Evolutionary conservation across 441 rosid species (phyloP).

Genomic region (Daphne laureola): DNA sequence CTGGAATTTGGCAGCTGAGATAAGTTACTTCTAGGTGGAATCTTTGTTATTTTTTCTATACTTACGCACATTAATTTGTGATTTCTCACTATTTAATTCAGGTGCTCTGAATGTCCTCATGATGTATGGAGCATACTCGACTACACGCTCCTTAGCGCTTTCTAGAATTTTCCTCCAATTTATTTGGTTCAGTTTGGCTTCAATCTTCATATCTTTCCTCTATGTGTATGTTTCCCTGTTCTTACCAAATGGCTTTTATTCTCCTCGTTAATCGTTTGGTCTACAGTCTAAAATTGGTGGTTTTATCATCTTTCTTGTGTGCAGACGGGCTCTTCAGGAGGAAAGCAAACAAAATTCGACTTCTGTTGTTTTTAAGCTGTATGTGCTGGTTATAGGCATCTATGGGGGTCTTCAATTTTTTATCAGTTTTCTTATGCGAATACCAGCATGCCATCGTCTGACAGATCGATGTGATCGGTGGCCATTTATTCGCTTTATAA

Average conservation of each 20-base stretch:
- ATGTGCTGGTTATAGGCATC: slow-evolving; percentile 70
- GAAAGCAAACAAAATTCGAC: slow-evolving; percentile 36
- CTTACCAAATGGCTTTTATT: too few relatives aligned
- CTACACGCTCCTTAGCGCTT: slow-evolving; percentile 69
- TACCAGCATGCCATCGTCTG: slow-evolving; percentile 80
- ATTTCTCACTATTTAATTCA: slow-evolving; percentile 24
- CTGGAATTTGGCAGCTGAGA: neutral
- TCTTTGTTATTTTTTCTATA: slow-evolving; percentile 12
- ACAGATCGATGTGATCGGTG: slow-evolving; percentile 81
- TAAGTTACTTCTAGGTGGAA: slow-evolving; percentile 1
- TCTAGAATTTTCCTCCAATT: slow-evolving; percentile 87
- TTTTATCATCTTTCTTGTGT: slow-evolving; percentile 12
- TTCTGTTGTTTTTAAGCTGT: slow-evolving; percentile 52
- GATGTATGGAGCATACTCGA: slow-evolving; percentile 99
- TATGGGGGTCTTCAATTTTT: slow-evolving; percentile 87
- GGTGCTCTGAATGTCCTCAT: slow-evolving; percentile 89
- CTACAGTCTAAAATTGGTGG: too few relatives aligned
- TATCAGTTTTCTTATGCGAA: slow-evolving; percentile 77
- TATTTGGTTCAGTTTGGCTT: slow-evolving; percentile 76
- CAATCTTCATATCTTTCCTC: slow-evolving; percentile 72
- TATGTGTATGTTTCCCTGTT: slow-evolving; percentile 66
- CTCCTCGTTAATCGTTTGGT: too few relatives aligned
- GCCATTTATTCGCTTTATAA: slow-evolving; percentile 69
- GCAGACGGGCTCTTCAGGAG: slow-evolving; percentile 76
- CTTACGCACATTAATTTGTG: neutral